Conservation (phyloP, 2,329 filamentous ascomycete genomes). For the Nannizziopsis barbatae region DNA sequence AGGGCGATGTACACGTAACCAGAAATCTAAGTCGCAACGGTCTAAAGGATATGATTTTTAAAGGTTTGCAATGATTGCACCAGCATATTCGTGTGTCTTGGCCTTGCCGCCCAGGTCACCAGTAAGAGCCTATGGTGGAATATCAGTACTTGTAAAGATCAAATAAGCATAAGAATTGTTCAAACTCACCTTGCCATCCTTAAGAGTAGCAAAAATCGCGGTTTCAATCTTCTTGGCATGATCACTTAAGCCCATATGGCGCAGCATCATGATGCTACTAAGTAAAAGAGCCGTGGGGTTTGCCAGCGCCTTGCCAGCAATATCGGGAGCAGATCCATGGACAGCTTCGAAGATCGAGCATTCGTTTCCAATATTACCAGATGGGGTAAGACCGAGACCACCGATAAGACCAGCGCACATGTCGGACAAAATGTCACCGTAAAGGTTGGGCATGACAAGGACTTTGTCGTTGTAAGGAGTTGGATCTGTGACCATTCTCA, state of each 20-base stretch:
- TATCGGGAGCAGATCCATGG: slow-evolving; percentile 93
- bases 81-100: slow-evolving; percentile 89
- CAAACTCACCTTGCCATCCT: slow-evolving; percentile 70
- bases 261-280: slow-evolving; percentile 98
- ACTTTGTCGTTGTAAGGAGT: slow-evolving; percentile 98
- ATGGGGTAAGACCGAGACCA: slow-evolving; percentile 91
- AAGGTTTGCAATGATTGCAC: slow-evolving; percentile 68
- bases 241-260: slow-evolving; percentile 85
- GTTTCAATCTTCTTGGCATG: slow-evolving; percentile 82
- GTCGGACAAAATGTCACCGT: slow-evolving; percentile 98
- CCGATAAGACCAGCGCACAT: slow-evolving; percentile 99
- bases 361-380: slow-evolving; percentile 96
- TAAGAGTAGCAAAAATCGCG: slow-evolving; percentile 88
- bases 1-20: slow-evolving; percentile 13
- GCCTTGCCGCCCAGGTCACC: slow-evolving; percentile 93
- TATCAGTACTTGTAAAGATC: slow-evolving; percentile 6
- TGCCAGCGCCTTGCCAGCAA: slow-evolving; percentile 87
- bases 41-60: slow-evolving; percentile 22
- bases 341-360: slow-evolving; percentile 99
- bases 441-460: slow-evolving; percentile 93
- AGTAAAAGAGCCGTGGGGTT: slow-evolving; percentile 96
- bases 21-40: not conserved
- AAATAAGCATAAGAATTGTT: not conserved
- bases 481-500: slow-evolving; percentile 97
- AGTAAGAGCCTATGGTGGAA: slow-evolving; percentile 53